Evolutionary conservation across 2,329 filamentous ascomycete species (phyloP).

Genomic region (Xylaria hypoxylon): DNA sequence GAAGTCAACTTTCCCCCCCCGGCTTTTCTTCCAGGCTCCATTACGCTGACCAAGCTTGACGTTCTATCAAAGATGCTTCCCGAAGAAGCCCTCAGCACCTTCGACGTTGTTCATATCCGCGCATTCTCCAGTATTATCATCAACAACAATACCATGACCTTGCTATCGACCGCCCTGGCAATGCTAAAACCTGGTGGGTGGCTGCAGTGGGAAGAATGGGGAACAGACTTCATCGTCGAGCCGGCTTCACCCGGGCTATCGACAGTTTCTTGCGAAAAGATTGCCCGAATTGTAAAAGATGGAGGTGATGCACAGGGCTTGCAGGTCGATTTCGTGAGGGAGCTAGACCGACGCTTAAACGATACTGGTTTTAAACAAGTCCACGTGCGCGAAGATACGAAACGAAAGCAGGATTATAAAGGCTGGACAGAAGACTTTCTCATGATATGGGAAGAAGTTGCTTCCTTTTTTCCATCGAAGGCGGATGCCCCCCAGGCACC

Average conservation of each 20-base stretch:
- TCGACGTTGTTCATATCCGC: constrained; percentile 45
- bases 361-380: constrained; percentile 23
- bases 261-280: neutral
- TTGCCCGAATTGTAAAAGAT: neutral
- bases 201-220: constrained; percentile 45
- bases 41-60: constrained; percentile 40
- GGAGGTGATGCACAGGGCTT: neutral
- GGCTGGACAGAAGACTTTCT: constrained; percentile 47
- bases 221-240: constrained; percentile 36
- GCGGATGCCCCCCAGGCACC: constrained; percentile 35
- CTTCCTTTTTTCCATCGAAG: constrained; percentile 40
- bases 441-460: constrained; percentile 46
- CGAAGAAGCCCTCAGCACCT: constrained; percentile 35
- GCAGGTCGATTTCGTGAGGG: neutral
- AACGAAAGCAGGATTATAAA: constrained; percentile 40
- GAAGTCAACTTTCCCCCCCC: constrained; percentile 38
- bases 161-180: constrained; percentile 33
- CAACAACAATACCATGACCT: constrained; percentile 29
- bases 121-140: constrained; percentile 39
- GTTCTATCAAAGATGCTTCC: constrained; percentile 37
- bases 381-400: neutral
- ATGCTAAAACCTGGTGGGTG: constrained; percentile 45
- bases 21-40: constrained; percentile 32
- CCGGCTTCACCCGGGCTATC: constrained; percentile 30
- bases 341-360: neutral